These are phyloP conservation scores for Pythium guiyangense DNA, from an alignment of 352 stramenopile genomes.

Conservation along the genomic window DNA sequence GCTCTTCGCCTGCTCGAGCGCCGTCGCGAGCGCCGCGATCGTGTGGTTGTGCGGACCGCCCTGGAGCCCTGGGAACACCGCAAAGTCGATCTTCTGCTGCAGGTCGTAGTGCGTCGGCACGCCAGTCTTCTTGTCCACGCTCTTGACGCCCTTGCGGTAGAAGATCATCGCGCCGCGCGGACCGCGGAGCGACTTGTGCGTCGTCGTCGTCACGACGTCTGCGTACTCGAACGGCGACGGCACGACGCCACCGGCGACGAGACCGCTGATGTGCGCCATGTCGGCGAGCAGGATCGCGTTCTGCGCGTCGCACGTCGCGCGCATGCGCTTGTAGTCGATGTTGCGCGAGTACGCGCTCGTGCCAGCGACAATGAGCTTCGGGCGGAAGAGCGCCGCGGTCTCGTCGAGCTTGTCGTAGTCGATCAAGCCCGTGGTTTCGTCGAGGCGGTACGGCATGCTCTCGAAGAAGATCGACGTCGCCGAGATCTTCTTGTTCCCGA, in stretches of 20 bases:
- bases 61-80: constrained; percentile 98
- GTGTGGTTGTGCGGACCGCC: constrained; percentile 99
- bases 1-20: constrained; percentile 93
- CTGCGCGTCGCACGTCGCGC: constrained; percentile 91
- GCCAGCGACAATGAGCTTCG: constrained; percentile 98
- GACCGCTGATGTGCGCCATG: constrained; percentile 99
- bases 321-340: constrained; percentile 99
- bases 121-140: constrained; percentile 93
- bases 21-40: constrained; percentile 97
- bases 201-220: constrained; percentile 99
- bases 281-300: constrained; percentile 97
- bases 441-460: constrained; percentile 97
- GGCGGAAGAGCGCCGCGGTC: constrained; percentile 91
- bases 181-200: constrained; percentile 98
- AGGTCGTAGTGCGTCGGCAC: constrained; percentile 92
- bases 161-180: constrained; percentile 99
- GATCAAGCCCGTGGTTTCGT: constrained; percentile 96
- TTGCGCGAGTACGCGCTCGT: constrained; percentile 98
- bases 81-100: constrained; percentile 98
- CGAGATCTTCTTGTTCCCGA: constrained; percentile 98
- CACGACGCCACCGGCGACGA: constrained; percentile 95
- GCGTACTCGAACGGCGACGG: constrained; percentile 97
- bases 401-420: constrained; percentile 99
- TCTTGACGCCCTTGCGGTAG: constrained; percentile 94
- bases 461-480: constrained; percentile 99